These are phyloP conservation scores for Clathrospora elynae DNA, from an alignment of 2,329 filamentous ascomycete genomes.

Conservation along the genomic window DNA sequence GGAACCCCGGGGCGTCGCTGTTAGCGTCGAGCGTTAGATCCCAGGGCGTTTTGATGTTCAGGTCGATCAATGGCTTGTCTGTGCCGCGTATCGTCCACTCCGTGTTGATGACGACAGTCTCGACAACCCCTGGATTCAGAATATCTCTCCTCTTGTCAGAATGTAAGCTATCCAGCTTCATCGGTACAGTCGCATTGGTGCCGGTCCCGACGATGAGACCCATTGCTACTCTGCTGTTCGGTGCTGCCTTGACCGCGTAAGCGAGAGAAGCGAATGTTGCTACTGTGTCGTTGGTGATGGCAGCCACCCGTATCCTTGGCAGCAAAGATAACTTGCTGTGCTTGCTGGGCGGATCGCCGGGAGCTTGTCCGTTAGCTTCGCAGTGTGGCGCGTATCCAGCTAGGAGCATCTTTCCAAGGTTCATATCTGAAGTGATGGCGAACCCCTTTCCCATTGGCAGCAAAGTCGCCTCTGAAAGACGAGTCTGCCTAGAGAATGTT, in stretches of 20 bases:
- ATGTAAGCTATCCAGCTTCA: constrained; percentile 67
- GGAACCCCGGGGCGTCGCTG: constrained; percentile 74
- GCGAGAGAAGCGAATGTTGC: constrained; percentile 79
- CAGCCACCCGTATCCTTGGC: constrained; percentile 71
- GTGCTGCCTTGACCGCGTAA: constrained; percentile 67
- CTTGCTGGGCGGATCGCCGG: constrained; percentile 28
- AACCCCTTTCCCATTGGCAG: constrained; percentile 76
- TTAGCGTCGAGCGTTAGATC: constrained; percentile 69
- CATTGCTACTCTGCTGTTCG: constrained; percentile 72
- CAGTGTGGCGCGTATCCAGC: constrained; percentile 64
- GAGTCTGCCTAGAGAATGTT: constrained; percentile 55
- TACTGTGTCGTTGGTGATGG: constrained; percentile 82
- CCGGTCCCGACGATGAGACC: constrained; percentile 82
- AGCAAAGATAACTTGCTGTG: constrained; percentile 49
- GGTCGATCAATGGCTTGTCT: constrained; percentile 66
- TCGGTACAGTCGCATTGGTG: constrained; percentile 78
- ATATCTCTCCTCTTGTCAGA: constrained; percentile 60
- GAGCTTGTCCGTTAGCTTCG: constrained; percentile 44
- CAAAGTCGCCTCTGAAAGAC: constrained; percentile 65
- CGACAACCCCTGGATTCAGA: constrained; percentile 49
- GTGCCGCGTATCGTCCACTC: constrained; percentile 83
- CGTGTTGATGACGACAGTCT: constrained; percentile 78
- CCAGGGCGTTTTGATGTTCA: constrained; percentile 71
- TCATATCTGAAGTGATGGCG: constrained; percentile 63
- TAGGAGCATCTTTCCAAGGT: constrained; percentile 64